Evolutionary conservation across 2,329 filamentous ascomycete genomes (phyloP), one percentile per base, ranked within the genome.

Genomic region (Calonectria naviculata): DNA sequence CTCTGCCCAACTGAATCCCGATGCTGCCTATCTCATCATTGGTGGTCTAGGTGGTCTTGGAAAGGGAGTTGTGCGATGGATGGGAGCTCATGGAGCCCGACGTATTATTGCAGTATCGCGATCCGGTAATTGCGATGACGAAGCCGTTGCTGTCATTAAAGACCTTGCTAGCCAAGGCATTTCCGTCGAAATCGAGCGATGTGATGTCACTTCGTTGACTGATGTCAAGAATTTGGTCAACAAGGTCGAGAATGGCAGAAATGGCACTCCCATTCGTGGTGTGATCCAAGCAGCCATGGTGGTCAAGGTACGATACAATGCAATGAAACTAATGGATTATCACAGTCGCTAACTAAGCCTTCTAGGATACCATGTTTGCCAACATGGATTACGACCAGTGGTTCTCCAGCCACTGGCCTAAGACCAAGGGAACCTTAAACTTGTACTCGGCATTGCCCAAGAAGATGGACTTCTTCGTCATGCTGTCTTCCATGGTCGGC

Each of bases 381-480:
- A 76, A 82, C 29, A 86, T 87, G 83, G 79, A 76, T 3, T 68
- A 79, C 9, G 71, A 81, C 2, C 76, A 84, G 19, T 87, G 83
- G 83, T 71, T 77, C 6, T 71, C 74, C 1, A 76, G 81, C 3
- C 74, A 84, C 4, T 72, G 71, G 2, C 83, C 84, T 5, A 88
- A 88, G 75, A 80, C 84, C 1, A 66, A 78, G 12, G 86, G 85
- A 7, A 84, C 84, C 6, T 83, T 80, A 81, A 87, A 88, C 65
- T 75, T 87, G 8, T 83, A 87, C 71, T 58, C 80, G 26, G 38
- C 52, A 41, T 58, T 78, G 28, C 72, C 49, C n/a, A 65, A 69
- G 13, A 61, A 54, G 9, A 64, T 84, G 12, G 83, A 84, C 73
- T 85, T 87, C 75, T 85, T 85, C 74, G 67, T 83, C 52, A 74